These are phyloP conservation scores for Phytophthora uliginosa DNA, from an alignment of 352 stramenopile species.

Conservation along the genomic window DNA sequence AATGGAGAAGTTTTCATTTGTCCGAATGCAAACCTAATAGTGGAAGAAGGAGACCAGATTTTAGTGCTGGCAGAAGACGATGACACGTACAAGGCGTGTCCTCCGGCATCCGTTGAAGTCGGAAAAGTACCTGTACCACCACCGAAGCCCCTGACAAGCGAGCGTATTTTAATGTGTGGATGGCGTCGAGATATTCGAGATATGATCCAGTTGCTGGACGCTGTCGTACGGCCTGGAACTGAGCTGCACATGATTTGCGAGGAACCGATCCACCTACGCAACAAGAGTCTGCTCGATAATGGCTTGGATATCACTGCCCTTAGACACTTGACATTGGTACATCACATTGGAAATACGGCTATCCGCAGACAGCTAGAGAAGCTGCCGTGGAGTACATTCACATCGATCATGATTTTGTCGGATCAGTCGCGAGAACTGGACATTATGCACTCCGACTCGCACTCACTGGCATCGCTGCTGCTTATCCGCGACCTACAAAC, in stretches of 20 bases:
- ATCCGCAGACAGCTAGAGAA: slow-evolving; percentile 77
- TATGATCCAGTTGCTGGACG: slow-evolving; percentile 89
- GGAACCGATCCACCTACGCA: slow-evolving; percentile 70
- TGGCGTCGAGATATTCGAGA: slow-evolving; percentile 93
- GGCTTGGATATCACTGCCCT: slow-evolving; percentile 61
- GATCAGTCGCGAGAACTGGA: slow-evolving; percentile 78
- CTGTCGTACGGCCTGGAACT: slow-evolving; percentile 63
- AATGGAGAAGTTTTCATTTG: slow-evolving; percentile 73
- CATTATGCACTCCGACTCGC: slow-evolving; percentile 90
- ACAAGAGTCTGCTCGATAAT: slow-evolving; percentile 69
- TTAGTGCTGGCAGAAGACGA: slow-evolving; percentile 91
- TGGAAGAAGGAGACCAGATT: slow-evolving; percentile 74
- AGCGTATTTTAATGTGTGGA: slow-evolving; percentile 89
- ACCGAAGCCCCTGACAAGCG: slow-evolving; percentile 36
- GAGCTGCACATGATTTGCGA: slow-evolving; percentile 89
- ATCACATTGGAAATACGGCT: slow-evolving; percentile 85
- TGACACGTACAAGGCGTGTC: slow-evolving; percentile 85
- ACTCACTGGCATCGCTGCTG: slow-evolving; percentile 86
- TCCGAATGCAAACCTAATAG: slow-evolving; percentile 40
- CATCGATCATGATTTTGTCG: slow-evolving; percentile 87
- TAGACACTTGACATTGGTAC: slow-evolving; percentile 65
- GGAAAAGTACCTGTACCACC: slow-evolving; percentile 39
- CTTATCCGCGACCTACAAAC: slow-evolving; percentile 86
- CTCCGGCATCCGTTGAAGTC: slow-evolving; percentile 46
- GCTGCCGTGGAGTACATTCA: slow-evolving; percentile 76